Base-by-base conservation (phyloP, 2,329 filamentous ascomycete species). In the Lecanicillium sp. region DNA sequence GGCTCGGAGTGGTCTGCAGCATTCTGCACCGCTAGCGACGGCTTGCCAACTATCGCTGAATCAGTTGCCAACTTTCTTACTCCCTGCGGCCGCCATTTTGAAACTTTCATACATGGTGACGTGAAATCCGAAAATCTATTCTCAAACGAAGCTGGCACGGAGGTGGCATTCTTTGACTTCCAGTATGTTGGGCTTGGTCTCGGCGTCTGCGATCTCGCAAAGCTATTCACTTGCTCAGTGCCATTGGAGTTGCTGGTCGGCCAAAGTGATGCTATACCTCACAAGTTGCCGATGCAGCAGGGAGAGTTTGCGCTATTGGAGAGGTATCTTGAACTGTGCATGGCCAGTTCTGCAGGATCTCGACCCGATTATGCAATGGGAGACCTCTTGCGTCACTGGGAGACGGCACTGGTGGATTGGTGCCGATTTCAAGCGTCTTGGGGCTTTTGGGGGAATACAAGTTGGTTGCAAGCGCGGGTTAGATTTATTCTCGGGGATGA, bases 51-150 rank as follows among this genome's bases (percentile, higher is more conserved):
- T 0, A 51, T 72, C 1, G 69, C 76, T 0, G 72, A 81, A 46
- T 55, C 69, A 43, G 75, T 68, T 3, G 76, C 77, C 2, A 44
- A 55, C 0, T 65, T 74, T 11, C 57, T 80, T 11, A 65, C 62
- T 0, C 72, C 74, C 0, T 54, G 50, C 5, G 65, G 64, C 7
- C 54, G 65, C 12, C 40, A 58, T 0, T 62, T 65, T 2, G 66
- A 81, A 45, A 79, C 78, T 0, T 65, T 76, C 13, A 74, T 84
- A 7, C 80, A 84, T 48, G 80, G 80, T 7, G 80, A 84, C 41
- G 78, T 83, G 37, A 84, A 84, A 54, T 79, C 74, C 0, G 79
- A 83, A 47, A 84, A 84, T 42, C 64, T 84, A 6, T 82, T 82
- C 49, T 75, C 74, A 1, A 76, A 62, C 0, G 41, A 50, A 0